Base-by-base conservation (phyloP, 805 yeast species). In the Maudiozyma barnettii region DNA sequence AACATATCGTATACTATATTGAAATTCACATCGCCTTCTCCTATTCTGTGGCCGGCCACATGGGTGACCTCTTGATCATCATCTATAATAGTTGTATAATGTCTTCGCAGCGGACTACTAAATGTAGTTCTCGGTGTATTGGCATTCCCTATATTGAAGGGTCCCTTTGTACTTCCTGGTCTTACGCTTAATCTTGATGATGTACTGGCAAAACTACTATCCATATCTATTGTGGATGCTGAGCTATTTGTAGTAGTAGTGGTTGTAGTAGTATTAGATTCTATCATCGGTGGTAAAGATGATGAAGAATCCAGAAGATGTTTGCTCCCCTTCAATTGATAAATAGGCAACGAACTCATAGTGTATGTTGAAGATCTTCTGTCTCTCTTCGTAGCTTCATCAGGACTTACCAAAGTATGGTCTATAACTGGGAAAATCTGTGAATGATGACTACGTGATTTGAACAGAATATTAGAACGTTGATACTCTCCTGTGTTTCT, bases 1-100 rank as follows among this genome's bases (percentile, higher is more conserved):
- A 93, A 74, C 97, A 93, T 90, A 64, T 90, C 88, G 65, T 91
- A 93, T 1, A 96, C 98, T 73, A 91, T 80, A 29, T 88, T 85
- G 59, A 83, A 93, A 63, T 90, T 91, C 44, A 79, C 87, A 60
- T 93, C 97, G 38, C 96, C 96, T 65, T 93, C 96, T 50, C 82
- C 77, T 39, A 88, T 89, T 53, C 81, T 80, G 51, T 84, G 83
- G 2, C 95, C 95, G 9, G 84, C 23, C 1, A 6, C 10, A 14
- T 22, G 39, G 7, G 30, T 39, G 1, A 7, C 19, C 5, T 22
- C 19, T 14, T 12, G 29, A 8, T 26, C 42, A 39, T 26, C n/a
- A 59, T 45, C 37, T 4, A 38, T 23, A 18, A 33, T 38, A 29
- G 39, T 42, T 5, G 41, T 36, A 19, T 41, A 16, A n/a, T 47